phyloP scores from a whole-genome alignment of 2,329 filamentous ascomycete species.

The Calonectria pseudoreteaudii region DNA sequence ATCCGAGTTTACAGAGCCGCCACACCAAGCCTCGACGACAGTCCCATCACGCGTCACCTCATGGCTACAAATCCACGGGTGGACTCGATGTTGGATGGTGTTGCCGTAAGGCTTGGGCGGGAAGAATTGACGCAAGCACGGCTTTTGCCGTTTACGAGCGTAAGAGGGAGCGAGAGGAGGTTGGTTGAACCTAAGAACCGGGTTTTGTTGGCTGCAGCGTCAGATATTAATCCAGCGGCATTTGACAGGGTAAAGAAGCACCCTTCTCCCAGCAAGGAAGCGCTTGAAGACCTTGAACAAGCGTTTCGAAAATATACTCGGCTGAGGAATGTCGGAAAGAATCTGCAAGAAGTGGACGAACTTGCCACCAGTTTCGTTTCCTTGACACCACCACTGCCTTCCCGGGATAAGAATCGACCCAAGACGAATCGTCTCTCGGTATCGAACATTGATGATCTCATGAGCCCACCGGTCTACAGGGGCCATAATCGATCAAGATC shows the following conservation, averaged over 20 bases:
- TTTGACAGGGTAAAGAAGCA: constrained; percentile 54
- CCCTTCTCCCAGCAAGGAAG: constrained; percentile 57
- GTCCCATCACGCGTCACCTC: constrained; percentile 15
- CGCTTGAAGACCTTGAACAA: constrained; percentile 52
- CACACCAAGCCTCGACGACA: constrained; percentile 29
- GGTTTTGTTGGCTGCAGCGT: background rate
- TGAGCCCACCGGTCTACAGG: constrained; percentile 9
- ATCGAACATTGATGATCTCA: constrained; percentile 30
- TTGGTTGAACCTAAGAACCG: constrained; percentile 20
- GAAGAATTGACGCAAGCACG: background rate
- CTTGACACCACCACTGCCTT: constrained; percentile 28
- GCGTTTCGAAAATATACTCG: constrained; percentile 49
- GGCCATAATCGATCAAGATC: constrained; percentile 28
- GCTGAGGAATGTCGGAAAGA: constrained; percentile 29
- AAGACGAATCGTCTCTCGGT: constrained; percentile 29
- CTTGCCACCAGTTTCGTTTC: constrained; percentile 37
- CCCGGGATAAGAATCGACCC: constrained; percentile 46
- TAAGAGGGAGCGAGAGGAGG: constrained; percentile 4
- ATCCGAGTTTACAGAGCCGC: constrained; percentile 36
- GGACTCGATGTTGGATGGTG: constrained; percentile 3
- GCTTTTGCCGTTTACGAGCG: background rate
- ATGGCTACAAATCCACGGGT: constrained; percentile 11
- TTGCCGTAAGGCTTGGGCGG: background rate
- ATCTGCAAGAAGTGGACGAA: constrained; percentile 45
- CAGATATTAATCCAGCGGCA: background rate